phyloP scores from a whole-genome alignment of 202 grass and related monocot genomes.

The Brachypodium distachyon region DNA sequence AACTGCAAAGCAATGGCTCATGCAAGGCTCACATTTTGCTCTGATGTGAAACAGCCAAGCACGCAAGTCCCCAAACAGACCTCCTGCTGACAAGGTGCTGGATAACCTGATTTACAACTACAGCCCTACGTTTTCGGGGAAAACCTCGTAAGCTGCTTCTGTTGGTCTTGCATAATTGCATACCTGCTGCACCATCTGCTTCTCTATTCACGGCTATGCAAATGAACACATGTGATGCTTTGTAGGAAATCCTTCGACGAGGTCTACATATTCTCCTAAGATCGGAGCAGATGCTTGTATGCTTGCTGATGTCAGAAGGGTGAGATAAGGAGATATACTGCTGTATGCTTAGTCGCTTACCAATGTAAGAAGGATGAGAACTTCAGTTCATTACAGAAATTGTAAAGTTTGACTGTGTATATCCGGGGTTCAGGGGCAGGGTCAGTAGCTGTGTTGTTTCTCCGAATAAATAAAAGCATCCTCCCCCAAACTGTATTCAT shows the following conservation, averaged over 20 bases:
- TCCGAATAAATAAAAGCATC: not conserved
- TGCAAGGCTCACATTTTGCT: not conserved
- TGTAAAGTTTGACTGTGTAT: not conserved
- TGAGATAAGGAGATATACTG: too few species aligned
- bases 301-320: too few species aligned
- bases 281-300: not conserved
- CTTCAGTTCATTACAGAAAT: not conserved
- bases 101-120: slow-evolving; percentile 90
- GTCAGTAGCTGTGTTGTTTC: not conserved
- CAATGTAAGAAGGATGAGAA: not conserved
- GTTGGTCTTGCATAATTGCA: not conserved
- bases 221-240: not conserved
- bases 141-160: slow-evolving; percentile 45
- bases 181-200: not conserved
- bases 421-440: not conserved
- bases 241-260: slow-evolving; percentile 49
- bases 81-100: slow-evolving; percentile 52
- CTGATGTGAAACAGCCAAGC: slow-evolving; percentile 52
- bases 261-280: slow-evolving; percentile 53
- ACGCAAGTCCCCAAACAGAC: slow-evolving; percentile 68
- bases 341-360: too few species aligned
- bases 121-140: slow-evolving; percentile 49
- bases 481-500: not conserved
- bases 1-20: not conserved
- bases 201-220: not conserved